Evolutionary conservation across 805 yeast genomes (phyloP).

Genomic region (Candida wancherniae): DNA sequence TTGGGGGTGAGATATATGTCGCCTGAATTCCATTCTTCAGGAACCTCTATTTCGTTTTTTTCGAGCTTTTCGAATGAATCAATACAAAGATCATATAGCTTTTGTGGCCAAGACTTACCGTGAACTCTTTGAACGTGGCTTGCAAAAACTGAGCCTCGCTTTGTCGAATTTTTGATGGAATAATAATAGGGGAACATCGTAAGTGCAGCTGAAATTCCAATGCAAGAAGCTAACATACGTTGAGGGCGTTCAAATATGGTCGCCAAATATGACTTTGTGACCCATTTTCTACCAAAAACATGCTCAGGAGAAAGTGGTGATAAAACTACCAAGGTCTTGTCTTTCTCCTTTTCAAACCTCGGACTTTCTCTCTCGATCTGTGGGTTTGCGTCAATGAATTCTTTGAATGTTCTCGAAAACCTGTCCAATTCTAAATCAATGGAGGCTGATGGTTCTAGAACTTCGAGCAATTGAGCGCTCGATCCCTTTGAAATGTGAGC

Average conservation of each 20-base stretch:
- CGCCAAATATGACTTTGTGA: slow-evolving; percentile 55
- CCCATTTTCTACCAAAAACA: slow-evolving; percentile 74
- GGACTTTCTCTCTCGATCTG: slow-evolving; percentile 40
- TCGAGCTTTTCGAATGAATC: slow-evolving; percentile 52
- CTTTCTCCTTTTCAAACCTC: slow-evolving; percentile 27
- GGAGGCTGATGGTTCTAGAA: slow-evolving; percentile 29
- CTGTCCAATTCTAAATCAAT: slow-evolving; percentile 31
- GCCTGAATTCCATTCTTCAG: slow-evolving; percentile 77
- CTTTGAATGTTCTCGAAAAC: slow-evolving; percentile 41
- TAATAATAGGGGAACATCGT: slow-evolving; percentile 62
- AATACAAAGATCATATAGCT: slow-evolving; percentile 52
- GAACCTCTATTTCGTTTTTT: slow-evolving; percentile 62
- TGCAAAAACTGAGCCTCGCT: slow-evolving; percentile 45
- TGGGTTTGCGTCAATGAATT: slow-evolving; percentile 39
- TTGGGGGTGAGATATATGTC: slow-evolving; percentile 69
- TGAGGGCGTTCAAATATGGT: slow-evolving; percentile 83
- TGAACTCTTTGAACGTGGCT: slow-evolving; percentile 67
- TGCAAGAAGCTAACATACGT: slow-evolving; percentile 66
- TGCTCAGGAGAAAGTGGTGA: slow-evolving; percentile 71
- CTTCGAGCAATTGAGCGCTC: slow-evolving; percentile 8
- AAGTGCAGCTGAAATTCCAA: slow-evolving; percentile 73
- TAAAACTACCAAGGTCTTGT: slow-evolving; percentile 55
- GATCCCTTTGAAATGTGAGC: too few relatives aligned
- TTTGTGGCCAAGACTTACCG: slow-evolving; percentile 68
- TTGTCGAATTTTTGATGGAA: slow-evolving; percentile 43